A percentile compares a stretch with the other conserved stretches of the same genome.
These are phyloP conservation scores for Solanum rostratum DNA, from an alignment of 257 asterid genomes.

Conservation along the genomic window DNA sequence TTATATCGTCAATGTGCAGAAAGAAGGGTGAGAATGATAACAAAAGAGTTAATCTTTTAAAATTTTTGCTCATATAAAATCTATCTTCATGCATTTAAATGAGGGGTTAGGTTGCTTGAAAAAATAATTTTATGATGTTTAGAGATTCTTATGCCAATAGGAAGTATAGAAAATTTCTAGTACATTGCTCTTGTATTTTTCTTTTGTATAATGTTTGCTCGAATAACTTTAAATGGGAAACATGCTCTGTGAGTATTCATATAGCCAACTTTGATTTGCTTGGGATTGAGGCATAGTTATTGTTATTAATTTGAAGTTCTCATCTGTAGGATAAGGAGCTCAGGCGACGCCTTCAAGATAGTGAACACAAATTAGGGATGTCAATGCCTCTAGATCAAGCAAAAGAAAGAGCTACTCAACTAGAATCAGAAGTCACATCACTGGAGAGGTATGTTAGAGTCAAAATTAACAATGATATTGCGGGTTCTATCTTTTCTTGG, in stretches of 20 bases:
- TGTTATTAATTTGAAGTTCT: not conserved
- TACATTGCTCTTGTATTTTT: not conserved
- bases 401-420: constrained; percentile 56
- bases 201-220: not conserved
- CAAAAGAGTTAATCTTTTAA: not conserved
- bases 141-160: not conserved
- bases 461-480: not conserved
- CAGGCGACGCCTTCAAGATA: constrained; percentile 75
- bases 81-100: not conserved
- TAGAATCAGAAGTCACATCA: constrained; percentile 69
- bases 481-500: not conserved
- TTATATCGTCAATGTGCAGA: constrained; percentile 33
- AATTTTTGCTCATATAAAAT: not conserved
- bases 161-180: not conserved
- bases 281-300: not conserved
- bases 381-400: constrained; percentile 83
- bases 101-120: not conserved
- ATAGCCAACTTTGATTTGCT: not conserved
- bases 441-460: constrained; percentile 60
- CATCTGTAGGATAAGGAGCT: constrained; percentile 65
- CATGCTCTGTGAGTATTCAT: not conserved
- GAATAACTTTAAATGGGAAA: not conserved
- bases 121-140: not conserved
- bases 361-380: constrained; percentile 72
- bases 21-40: constrained; percentile 31